phyloP scores from a whole-genome alignment of 2,329 filamentous ascomycete species.

The Colletotrichum sp. region DNA sequence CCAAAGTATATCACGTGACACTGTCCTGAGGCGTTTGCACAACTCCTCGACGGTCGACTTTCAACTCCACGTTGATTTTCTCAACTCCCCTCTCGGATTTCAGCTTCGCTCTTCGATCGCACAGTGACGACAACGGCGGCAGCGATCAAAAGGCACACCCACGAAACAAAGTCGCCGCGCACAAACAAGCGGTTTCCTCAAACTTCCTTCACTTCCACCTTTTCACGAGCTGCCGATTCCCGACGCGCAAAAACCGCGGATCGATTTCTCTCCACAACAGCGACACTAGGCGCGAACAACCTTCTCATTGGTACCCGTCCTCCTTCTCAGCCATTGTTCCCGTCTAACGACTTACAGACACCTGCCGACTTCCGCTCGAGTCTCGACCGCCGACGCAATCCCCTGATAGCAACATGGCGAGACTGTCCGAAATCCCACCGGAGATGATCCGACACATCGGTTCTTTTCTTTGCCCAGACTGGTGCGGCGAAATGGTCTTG shows the following conservation, averaged over 20 bases:
- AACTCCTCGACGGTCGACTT: not conserved
- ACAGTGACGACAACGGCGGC: rapidly evolving
- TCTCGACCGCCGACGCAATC: not conserved
- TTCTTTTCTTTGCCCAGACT: not conserved
- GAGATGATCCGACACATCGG: not conserved
- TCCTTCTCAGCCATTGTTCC: not conserved
- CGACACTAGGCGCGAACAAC: not conserved
- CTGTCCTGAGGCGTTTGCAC: not conserved
- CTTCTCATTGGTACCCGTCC: not conserved
- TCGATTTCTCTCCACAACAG: rapidly evolving
- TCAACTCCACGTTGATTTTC: not conserved
- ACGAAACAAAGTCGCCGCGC: not conserved
- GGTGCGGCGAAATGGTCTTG: not conserved
- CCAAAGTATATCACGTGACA: not conserved
- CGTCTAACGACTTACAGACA: not conserved
- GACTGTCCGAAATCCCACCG: not conserved
- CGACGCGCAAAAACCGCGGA: rapidly evolving
- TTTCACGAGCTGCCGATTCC: not conserved
- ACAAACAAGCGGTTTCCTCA: not conserved
- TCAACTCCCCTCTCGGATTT: not conserved
- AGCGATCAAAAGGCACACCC: not conserved
- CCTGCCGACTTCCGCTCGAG: not conserved
- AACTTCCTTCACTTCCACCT: not conserved
- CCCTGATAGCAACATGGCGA: not conserved
- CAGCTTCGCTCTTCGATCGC: not conserved